These are phyloP conservation scores for Euphrasia confusa DNA, from an alignment of 257 asterid species.

Conservation along the genomic window DNA sequence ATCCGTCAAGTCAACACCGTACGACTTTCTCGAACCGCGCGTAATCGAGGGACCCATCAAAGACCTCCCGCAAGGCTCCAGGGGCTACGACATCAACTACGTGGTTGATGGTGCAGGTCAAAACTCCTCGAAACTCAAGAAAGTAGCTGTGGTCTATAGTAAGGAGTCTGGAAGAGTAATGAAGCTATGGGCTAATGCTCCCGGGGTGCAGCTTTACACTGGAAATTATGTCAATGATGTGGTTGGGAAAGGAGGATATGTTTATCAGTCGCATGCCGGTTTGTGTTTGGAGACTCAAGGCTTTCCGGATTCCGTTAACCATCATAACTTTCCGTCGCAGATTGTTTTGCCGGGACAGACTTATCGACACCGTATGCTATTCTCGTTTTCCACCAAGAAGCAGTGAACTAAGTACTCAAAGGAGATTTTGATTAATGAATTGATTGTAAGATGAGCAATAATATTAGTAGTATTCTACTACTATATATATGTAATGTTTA, in stretches of 20 bases:
- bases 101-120: conserved; percentile 48
- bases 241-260: conserved; percentile 57
- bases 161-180: conserved; percentile 57
- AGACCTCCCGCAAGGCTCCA: conserved; percentile 38
- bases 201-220: conserved; percentile 70
- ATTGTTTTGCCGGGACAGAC: conserved; percentile 44
- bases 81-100: conserved; percentile 71
- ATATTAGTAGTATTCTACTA: too few relatives aligned
- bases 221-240: conserved; percentile 36
- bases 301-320: conserved; percentile 82
- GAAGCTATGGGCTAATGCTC: conserved; percentile 47
- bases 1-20: conserved; percentile 52
- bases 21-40: conserved; percentile 47
- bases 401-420: too few relatives aligned
- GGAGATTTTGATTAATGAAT: too few relatives aligned
- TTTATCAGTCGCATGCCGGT: conserved; percentile 50
- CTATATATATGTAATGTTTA: too few relatives aligned
- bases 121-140: conserved; percentile 29
- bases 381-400: conserved; percentile 35
- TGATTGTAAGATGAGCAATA: too few relatives aligned
- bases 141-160: conserved; percentile 42
- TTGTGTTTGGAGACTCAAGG: conserved; percentile 92
- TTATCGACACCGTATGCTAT: conserved; percentile 51
- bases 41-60: conserved; percentile 44
- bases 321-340: conserved; percentile 59